Conservation (phyloP, 202 grass and related monocot species). For the Zizania palustris region DNA sequence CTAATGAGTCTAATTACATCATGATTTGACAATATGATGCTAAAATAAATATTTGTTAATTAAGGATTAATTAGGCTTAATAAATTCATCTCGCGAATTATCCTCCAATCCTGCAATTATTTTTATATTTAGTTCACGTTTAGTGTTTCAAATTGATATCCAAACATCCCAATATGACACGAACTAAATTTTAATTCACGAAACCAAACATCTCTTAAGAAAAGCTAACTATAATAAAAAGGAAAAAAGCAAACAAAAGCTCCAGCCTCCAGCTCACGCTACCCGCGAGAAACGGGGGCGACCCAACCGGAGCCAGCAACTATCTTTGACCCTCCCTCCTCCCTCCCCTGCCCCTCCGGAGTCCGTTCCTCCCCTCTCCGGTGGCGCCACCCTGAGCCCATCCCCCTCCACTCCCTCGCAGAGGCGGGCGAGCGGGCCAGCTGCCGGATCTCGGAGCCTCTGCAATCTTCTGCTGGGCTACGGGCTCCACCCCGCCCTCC, state of each 20-base stretch:
- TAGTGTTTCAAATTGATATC: too few relatives aligned
- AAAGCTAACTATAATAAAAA: neutral
- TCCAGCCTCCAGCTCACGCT: neutral
- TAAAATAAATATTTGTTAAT: too few relatives aligned
- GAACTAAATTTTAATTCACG: too few relatives aligned
- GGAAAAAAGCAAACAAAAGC: neutral
- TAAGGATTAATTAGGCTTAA: too few relatives aligned
- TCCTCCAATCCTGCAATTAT: too few relatives aligned
- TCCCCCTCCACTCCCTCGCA: neutral
- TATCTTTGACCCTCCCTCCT: neutral
- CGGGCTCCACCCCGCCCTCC: neutral
- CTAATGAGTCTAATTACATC: too few relatives aligned
- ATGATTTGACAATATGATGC: too few relatives aligned
- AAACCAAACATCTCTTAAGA: too few relatives aligned
- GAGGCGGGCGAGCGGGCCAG: neutral
- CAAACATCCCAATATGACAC: too few relatives aligned
- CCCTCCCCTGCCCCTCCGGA: neutral
- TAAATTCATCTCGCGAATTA: too few relatives aligned
- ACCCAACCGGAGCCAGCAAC: neutral
- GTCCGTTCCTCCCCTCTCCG: neutral
- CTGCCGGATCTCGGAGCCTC: neutral
- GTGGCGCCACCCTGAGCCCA: neutral
- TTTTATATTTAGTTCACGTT: too few relatives aligned
- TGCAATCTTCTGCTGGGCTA: slow-evolving; percentile 9
- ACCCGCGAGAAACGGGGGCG: slow-evolving; percentile 32